A percentile compares a stretch with the other conserved stretches of the same genome.
These are phyloP conservation scores for Pyricularia pennisetigena DNA, from an alignment of 2,329 filamentous ascomycete species.

Conservation along the genomic window DNA sequence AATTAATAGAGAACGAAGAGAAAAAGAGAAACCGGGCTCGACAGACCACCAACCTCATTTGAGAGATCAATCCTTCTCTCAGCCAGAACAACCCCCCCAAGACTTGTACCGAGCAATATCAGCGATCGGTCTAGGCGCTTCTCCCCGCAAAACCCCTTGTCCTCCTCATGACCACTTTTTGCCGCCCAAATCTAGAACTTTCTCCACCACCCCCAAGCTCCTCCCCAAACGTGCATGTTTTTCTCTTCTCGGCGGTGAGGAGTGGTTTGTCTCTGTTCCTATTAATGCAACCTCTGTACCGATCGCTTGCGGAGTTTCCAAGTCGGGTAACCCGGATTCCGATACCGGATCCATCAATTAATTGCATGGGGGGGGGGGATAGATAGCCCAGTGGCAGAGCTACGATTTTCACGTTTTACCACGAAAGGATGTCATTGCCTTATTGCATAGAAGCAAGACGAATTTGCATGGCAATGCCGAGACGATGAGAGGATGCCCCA, in stretches of 20 bases:
- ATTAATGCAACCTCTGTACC: not conserved
- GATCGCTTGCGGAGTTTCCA: not conserved
- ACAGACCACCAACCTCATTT: not conserved
- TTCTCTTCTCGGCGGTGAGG: not conserved
- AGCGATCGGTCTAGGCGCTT: not conserved
- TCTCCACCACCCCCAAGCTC: not conserved
- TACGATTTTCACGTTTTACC: too few relatives aligned
- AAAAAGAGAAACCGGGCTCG: not conserved
- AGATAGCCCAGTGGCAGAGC: too few relatives aligned
- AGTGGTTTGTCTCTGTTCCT: not conserved
- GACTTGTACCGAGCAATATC: not conserved
- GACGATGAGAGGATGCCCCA: too few relatives aligned
- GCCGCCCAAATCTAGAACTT: not conserved
- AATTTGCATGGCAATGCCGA: too few relatives aligned
- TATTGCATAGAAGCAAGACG: too few relatives aligned
- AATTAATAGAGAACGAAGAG: not conserved
- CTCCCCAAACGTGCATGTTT: not conserved
- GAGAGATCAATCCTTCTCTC: not conserved
- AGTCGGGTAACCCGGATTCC: not conserved
- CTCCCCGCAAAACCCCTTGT: not conserved
- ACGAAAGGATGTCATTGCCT: too few relatives aligned
- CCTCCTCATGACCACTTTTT: not conserved
- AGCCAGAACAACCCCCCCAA: not conserved
- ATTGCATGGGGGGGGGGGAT: too few relatives aligned
- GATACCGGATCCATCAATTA: not conserved